Conservation (phyloP, 768 basidiomycete genomes). For the Lactarius evosmus region DNA sequence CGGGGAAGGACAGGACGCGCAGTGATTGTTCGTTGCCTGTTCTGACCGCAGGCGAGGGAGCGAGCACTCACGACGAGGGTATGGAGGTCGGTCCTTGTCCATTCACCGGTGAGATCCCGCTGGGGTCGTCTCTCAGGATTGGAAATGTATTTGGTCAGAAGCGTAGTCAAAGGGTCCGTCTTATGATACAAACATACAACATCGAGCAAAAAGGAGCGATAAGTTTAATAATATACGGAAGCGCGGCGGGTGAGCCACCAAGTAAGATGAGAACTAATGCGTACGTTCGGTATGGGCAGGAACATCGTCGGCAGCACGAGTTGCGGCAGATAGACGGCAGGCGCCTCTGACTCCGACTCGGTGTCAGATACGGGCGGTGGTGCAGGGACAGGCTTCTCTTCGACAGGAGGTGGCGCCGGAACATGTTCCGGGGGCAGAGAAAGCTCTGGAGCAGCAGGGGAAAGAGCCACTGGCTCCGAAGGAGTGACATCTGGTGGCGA, state of each 20-base stretch:
- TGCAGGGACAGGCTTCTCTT: conserved; percentile 54
- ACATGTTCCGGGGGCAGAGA: conserved; percentile 25
- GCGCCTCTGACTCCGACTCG: conserved; percentile 50
- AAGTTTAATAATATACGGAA: conserved; percentile 38
- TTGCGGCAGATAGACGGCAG: conserved; percentile 63
- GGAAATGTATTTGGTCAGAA: conserved; percentile 80
- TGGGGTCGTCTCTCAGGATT: conserved; percentile 70
- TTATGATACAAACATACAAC: conserved; percentile 35
- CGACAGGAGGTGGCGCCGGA: conserved; percentile 35
- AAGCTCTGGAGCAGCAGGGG: conserved; percentile 26
- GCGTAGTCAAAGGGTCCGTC: conserved; percentile 81
- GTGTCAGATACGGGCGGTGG: conserved; percentile 36
- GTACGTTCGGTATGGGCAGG: conserved; percentile 86
- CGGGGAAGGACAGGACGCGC: not conserved
- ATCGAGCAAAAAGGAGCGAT: conserved; percentile 9
- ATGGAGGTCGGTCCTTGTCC: conserved; percentile 68
- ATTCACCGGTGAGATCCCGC: conserved; percentile 73
- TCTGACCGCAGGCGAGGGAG: not conserved
- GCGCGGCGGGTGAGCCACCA: conserved; percentile 56
- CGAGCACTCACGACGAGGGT: conserved; percentile 69
- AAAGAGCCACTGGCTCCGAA: conserved; percentile 43
- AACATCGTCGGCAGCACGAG: conserved; percentile 77
- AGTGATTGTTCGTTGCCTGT: conserved; percentile 4
- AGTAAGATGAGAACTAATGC: conserved; percentile 54
- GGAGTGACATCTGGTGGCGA: conserved; percentile 39